phyloP scores from a whole-genome alignment of 352 stramenopile genomes.

The Globisporangium polare region DNA sequence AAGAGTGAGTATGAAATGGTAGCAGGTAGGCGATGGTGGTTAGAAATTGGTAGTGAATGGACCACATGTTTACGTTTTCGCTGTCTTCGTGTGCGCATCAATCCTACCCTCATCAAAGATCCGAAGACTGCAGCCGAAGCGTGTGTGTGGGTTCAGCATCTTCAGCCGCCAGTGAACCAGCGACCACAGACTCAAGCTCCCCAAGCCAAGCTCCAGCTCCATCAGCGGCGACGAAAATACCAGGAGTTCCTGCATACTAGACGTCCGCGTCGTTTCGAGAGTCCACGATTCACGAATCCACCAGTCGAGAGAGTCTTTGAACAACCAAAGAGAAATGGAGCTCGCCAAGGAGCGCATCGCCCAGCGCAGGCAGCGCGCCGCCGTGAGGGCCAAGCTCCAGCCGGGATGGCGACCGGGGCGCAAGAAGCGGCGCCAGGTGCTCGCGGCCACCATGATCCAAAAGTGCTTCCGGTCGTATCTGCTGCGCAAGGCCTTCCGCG shows the following conservation, averaged over 20 bases:
- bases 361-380: conserved; percentile 27
- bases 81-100: not conserved
- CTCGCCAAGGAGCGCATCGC: not conserved
- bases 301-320: not conserved
- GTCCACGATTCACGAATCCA: not conserved
- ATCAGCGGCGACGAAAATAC: not conserved
- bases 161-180: not conserved
- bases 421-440: conserved; percentile 33
- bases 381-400: conserved; percentile 39
- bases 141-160: not conserved
- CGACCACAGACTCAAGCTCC: not conserved
- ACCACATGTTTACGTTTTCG: not conserved
- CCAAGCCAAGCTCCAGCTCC: not conserved
- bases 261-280: not conserved
- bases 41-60: conserved; percentile 1
- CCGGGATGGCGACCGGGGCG: conserved; percentile 45
- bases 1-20: not conserved
- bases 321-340: not conserved
- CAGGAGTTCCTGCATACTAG: not conserved
- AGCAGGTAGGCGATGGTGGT: not conserved
- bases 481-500: conserved; percentile 52
- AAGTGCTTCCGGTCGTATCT: conserved; percentile 55
- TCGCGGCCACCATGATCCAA: conserved; percentile 72
- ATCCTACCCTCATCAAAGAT: not conserved
- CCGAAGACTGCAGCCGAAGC: not conserved